A percentile compares a stretch with the other conserved stretches of the same genome.
Evolutionary conservation across 148 eudicot genomes (phyloP).

Genomic region (Cornus florida): DNA sequence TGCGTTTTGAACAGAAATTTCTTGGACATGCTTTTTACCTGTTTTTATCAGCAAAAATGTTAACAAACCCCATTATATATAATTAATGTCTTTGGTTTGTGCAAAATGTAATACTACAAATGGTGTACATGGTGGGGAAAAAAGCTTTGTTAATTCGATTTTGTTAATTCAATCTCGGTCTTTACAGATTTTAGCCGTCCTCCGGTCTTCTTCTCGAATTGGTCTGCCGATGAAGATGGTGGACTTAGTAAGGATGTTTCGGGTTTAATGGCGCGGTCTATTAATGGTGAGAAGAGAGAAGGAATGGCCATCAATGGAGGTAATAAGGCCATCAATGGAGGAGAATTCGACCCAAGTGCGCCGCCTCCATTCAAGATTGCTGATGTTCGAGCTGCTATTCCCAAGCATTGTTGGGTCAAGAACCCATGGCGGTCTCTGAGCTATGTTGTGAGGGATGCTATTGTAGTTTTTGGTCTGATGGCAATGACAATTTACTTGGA

Average conservation of each 20-base stretch:
- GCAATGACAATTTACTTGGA: constrained; percentile 21
- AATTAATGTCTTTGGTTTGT: background rate
- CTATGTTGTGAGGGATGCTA: constrained; percentile 30
- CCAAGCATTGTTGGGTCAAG: constrained; percentile 42
- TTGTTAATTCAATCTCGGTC: background rate
- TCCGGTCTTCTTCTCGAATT: constrained; percentile 1
- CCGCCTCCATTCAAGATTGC: constrained; percentile 40
- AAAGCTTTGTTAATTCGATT: too few species aligned
- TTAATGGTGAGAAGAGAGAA: background rate
- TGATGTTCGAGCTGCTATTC: constrained; percentile 38
- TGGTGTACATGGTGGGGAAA: too few species aligned
- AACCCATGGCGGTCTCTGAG: constrained; percentile 34
- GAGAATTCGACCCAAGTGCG: constrained; percentile 33
- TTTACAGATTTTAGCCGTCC: constrained; percentile 5
- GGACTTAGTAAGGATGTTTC: background rate
- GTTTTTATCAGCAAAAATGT: background rate
- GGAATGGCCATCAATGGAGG: constrained; percentile 7
- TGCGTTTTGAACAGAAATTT: too few species aligned
- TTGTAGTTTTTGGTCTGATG: constrained; percentile 22
- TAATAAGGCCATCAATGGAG: constrained; percentile 10
- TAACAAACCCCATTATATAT: too few species aligned
- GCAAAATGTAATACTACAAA: too few species aligned
- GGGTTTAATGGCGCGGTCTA: background rate
- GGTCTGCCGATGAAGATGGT: constrained; percentile 9
- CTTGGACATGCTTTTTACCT: background rate